phyloP scores from a whole-genome alignment of 140 eudicot species.

The Bidens hawaiensis region DNA sequence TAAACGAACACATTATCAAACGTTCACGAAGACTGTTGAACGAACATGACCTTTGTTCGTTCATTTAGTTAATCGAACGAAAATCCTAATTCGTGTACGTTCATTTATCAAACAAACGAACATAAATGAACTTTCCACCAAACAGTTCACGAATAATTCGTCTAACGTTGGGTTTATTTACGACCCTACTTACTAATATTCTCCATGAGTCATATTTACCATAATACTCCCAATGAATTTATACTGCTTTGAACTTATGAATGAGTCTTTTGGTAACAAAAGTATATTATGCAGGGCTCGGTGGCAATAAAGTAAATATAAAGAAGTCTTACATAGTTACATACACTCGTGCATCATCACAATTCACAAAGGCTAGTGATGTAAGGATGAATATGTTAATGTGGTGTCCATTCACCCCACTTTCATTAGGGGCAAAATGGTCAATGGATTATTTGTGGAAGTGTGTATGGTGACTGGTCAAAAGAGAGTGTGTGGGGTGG shows the following conservation, averaged over 20 bases:
- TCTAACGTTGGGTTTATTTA: too few relatives aligned
- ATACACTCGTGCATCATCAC: not conserved
- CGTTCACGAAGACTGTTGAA: too few relatives aligned
- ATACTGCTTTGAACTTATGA: not conserved
- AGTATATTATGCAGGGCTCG: constrained; percentile 31
- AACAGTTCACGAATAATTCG: too few relatives aligned
- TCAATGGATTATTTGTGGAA: not conserved
- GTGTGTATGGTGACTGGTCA: constrained; percentile 24
- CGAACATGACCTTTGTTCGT: too few relatives aligned
- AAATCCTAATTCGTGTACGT: too few relatives aligned
- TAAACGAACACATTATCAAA: too few relatives aligned
- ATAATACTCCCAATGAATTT: not conserved
- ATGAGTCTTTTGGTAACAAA: not conserved
- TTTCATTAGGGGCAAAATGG: constrained; percentile 15
- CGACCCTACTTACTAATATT: too few relatives aligned
- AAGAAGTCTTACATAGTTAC: constrained; percentile 6
- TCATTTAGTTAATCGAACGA: too few relatives aligned
- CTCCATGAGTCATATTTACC: not conserved
- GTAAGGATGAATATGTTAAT: constrained; percentile 29
- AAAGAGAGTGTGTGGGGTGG: constrained; percentile 10
- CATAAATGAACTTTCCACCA: too few relatives aligned
- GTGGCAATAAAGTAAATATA: constrained; percentile 10
- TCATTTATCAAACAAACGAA: too few relatives aligned
- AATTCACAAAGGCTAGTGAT: too few relatives aligned
- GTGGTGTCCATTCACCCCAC: constrained; percentile 42